Evolutionary conservation across 768 basidiomycete genomes (phyloP), one percentile per base, ranked within the genome.

Genomic region (Panaeolus papilionaceus): DNA sequence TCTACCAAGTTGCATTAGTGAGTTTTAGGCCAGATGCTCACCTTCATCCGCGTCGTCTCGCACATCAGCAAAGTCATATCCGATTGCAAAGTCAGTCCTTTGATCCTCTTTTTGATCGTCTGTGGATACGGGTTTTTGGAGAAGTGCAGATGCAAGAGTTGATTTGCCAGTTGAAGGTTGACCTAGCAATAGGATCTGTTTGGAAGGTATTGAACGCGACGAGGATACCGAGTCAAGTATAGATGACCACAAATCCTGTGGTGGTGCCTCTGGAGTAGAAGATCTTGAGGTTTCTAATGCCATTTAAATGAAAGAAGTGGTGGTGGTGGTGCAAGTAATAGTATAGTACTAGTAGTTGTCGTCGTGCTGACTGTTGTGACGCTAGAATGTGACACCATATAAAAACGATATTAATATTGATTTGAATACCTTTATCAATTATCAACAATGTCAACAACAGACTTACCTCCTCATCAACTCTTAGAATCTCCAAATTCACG

Each of bases 11-110:
- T 40, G 3, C 14, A 11, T 45, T 7, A 16, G 45, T 45, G 39
- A 11, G 18, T 45, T 1, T 3, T 18, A 45, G 45, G 6, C 16
- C 44, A 3, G 16, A 9, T 26, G 79, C 88, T 68, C 68, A 91
- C 96, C 96, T 88, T 98, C 96, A 74, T 98, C 96, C 4, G 89
- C 95, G 33, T 98, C 96, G 73, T 98, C 95, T 63, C 90, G 83
- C 33, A 98, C 87, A 74, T 98, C 93, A 3, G 93, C 85, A 85
- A 94, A 97, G 71, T 96, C 93, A 75, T 96, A 99, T 44, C 96
- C 95, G 71, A 98, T 77, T 0, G 95, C 94, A 78, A 96, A 92
- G 72, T 96, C 94, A 8, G 82, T 81, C 65, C 84, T 84, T 58
- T 86, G 83, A 67, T 88, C 87, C 69, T 88, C 87, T 70, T 86